Base-by-base conservation (phyloP, 371 early-diverging fungal species). In the Actinomortierella wolfii region DNA sequence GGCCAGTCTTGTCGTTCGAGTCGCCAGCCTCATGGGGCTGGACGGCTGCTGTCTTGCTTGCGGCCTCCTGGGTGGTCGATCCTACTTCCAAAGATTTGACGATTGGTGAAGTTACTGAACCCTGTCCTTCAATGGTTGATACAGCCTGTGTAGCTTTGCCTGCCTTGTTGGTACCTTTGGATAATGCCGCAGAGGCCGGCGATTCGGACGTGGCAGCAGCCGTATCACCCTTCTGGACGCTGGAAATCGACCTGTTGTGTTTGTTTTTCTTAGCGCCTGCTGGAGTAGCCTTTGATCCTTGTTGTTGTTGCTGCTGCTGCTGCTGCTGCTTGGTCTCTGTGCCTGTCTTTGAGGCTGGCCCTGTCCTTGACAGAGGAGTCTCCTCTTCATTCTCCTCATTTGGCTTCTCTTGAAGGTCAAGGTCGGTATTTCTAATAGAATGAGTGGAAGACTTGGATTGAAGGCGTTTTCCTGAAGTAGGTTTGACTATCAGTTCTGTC, bases 401-500 rank as follows among this genome's bases (percentile, higher is more conserved):
- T 49, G 21, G 41, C 25, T n/a, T n/a, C n/a, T 50, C 34, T 15
- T 44, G 26, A 24, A 41, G 56, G 1, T 58, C 56, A 5, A 49
- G 9, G 44, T 71, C 62, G 41, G 24, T 48, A 23, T 59, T 58
- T 1, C 46, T 17, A 44, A 61, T 34, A 0, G 71, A 61, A 21
- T 41, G 25, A 14, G 26, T 42, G 7, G 65, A 70, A 43, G 51
- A 21, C 21, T 40, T 15, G 24, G 46, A 39, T 34, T 6, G 55
- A 18, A 14, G 61, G 44, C 3, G 59, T 2, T 6, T 4, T 4
- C 7, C 4, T 4, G 57, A n/a, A 13, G 55, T 60, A 7, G 49
- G 21, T 34, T 59, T 44, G 23, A 71, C 73, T 61, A 71, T 71
- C 66, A 61, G 65, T 0, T 71, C 62, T 1, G 73, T 65, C 24